A percentile compares a stretch with the other conserved stretches of the same genome.
Evolutionary conservation across 192 early-diverging fungal genomes (phyloP).

Genomic region (Podila epigama): DNA sequence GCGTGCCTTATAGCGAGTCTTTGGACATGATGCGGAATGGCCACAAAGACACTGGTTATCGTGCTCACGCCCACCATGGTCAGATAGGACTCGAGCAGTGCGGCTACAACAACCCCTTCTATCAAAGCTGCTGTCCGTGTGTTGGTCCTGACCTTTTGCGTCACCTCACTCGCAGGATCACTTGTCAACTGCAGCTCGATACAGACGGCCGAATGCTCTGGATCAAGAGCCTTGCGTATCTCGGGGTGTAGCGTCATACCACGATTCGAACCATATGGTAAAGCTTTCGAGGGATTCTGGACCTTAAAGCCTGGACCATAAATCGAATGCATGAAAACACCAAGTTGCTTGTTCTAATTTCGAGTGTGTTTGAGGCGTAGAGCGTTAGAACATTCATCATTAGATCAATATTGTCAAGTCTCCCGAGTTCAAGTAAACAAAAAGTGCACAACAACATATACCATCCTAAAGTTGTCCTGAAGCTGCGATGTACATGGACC

Average conservation of each 20-base stretch:
- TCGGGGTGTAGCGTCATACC: constrained; percentile 13
- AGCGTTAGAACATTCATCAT: neutral
- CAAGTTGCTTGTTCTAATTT: constrained; percentile 56
- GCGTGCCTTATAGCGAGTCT: constrained; percentile 39
- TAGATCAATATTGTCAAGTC: no score
- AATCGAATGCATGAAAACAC: constrained; percentile 55
- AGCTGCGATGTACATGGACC: constrained; percentile 59
- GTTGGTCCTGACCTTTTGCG: constrained; percentile 20
- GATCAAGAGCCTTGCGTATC: constrained; percentile 45
- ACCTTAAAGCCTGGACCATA: constrained; percentile 49
- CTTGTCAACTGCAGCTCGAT: neutral
- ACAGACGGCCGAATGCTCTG: constrained; percentile 14
- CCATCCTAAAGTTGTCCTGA: constrained; percentile 64
- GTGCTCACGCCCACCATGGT: constrained; percentile 11
- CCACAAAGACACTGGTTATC: constrained; percentile 39
- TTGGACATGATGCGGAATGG: constrained; percentile 59
- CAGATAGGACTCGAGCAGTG: constrained; percentile 49
- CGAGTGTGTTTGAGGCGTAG: neutral
- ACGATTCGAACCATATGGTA: constrained; percentile 30
- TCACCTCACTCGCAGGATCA: no score
- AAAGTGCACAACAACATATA: constrained; percentile 2
- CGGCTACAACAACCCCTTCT: constrained; percentile 49
- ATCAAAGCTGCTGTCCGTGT: constrained; percentile 6
- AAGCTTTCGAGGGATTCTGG: constrained; percentile 13
- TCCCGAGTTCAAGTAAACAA: neutral